Percentiles rank a stretch among this genome's conserved stretches.
Conservation (phyloP, 129 eudicot species). For the Silybum marianum region DNA sequence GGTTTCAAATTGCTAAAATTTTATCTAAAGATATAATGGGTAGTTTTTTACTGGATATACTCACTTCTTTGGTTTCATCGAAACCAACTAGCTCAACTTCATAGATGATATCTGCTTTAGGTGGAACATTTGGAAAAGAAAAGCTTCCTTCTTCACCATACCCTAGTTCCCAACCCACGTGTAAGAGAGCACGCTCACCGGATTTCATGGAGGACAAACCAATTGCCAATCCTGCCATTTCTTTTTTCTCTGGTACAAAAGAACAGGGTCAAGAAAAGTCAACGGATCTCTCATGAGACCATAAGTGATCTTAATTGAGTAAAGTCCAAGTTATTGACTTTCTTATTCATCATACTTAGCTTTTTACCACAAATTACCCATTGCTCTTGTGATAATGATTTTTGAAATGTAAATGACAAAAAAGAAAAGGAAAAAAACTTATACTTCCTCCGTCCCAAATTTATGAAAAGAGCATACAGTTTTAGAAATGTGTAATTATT, state of each 20-base stretch:
- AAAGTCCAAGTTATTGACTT: background rate
- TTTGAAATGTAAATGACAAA: background rate
- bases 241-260: conserved; percentile 71
- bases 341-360: background rate
- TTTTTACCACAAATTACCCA: background rate
- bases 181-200: conserved; percentile 88
- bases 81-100: conserved; percentile 96
- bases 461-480: background rate
- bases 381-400: background rate
- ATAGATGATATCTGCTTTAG: conserved; percentile 79
- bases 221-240: conserved; percentile 86
- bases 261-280: conserved; percentile 17
- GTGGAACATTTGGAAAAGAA: conserved; percentile 98
- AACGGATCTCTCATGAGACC: background rate
- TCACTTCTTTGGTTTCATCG: conserved; percentile 94
- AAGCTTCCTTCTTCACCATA: conserved; percentile 97
- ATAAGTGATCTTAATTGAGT: background rate
- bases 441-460: background rate
- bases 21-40: background rate
- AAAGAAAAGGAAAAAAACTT: background rate
- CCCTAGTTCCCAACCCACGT: conserved; percentile 92
- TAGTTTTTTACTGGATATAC: conserved; percentile 23
- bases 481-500: background rate
- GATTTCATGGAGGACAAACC: conserved; percentile 84
- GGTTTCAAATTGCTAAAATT: conserved; percentile 7